Percentiles rank a stretch among this genome's conserved stretches.
Evolutionary conservation across 1,284 basidiomycete genomes (phyloP).

Genomic region (Moesziomyces sp.): DNA sequence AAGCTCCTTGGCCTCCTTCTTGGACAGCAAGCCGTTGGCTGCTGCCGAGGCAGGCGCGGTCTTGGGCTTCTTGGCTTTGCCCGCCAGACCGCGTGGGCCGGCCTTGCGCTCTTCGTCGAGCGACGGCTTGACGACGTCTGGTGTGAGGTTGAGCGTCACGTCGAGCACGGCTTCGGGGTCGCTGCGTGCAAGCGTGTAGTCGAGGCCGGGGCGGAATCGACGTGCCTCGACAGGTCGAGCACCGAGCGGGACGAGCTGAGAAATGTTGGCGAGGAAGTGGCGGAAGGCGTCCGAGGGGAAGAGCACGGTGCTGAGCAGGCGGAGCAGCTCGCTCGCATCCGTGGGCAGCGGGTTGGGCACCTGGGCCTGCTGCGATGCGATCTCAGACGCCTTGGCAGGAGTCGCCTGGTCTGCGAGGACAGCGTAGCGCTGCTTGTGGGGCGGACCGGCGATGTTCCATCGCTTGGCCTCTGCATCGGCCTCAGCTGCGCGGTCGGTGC

Average conservation of each 20-base stretch:
- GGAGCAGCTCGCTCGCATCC: constrained; percentile 48
- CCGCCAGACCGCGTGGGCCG: constrained; percentile 62
- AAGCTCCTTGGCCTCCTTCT: constrained; percentile 57
- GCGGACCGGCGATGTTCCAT: constrained; percentile 85
- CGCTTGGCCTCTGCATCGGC: constrained; percentile 25
- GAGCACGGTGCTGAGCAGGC: constrained; percentile 54
- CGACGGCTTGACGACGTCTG: constrained; percentile 70
- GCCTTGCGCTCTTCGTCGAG: constrained; percentile 51
- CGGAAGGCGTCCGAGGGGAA: constrained; percentile 88
- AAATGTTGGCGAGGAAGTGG: constrained; percentile 85
- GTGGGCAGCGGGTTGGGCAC: constrained; percentile 46
- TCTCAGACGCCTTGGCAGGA: constrained; percentile 32
- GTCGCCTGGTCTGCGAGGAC: constrained; percentile 67
- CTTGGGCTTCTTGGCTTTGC: constrained; percentile 56
- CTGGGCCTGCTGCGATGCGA: constrained; percentile 11
- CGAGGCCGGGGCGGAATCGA: constrained; percentile 89
- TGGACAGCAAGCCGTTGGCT: constrained; percentile 28
- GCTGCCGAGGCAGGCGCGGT: constrained; percentile 5
- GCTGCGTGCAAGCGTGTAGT: constrained; percentile 93
- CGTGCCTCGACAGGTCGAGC: constrained; percentile 78
- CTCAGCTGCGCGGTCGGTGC: constrained; percentile 21
- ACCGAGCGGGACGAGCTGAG: constrained; percentile 79
- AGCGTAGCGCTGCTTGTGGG: constrained; percentile 93
- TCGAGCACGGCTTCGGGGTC: constrained; percentile 82
- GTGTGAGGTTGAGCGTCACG: constrained; percentile 88